Evolutionary conservation across 2,329 filamentous ascomycete species (phyloP), one percentile per base, ranked within the genome.

Genomic region (Fusarium devonianum): DNA sequence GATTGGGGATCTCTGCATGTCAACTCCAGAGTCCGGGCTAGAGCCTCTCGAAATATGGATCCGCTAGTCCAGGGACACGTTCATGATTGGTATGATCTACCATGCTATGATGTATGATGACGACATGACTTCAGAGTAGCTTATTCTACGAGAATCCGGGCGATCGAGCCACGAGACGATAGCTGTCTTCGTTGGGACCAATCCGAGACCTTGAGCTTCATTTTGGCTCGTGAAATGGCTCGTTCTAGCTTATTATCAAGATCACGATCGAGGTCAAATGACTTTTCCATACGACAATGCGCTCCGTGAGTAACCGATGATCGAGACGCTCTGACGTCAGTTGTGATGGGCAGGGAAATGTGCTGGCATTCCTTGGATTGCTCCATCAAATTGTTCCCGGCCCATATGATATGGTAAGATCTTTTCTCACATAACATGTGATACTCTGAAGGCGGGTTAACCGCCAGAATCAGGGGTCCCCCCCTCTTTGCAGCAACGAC

Each of bases 201-300:
- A 62, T 52, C 45, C 40, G 43, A 44, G 28, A 33, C 43, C 42
- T 56, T 26, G 28, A 33, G 35, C 30, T 60, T 35, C 46, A 45
- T 47, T 51, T 43, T 53, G 47, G 52, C 41, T 47, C 35, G 13
- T 44, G 28, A 18, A 19, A 28, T 60, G 38, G 43, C 32, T 26
- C 26, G 43, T 44, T 56, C 54, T 49, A 53, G 58, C 42, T 34
- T 34, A 7, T 38, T 21, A 22, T 44, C n/a, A 16, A 48, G 52
- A 60, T 62, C 58, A 43, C 29, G 58, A 61, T 61, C 58, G 33
- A 10, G 21, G 55, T 56, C 55, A 47, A 43, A 21, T 59, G 51
- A 52, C 43, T 38, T 40, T 47, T 29, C 30, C 28, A 34, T 41
- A 35, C 26, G 23, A 40, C 37, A 49, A 35, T 34, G 17, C 13